A percentile compares a stretch with the other conserved stretches of the same genome.
phyloP scores from a whole-genome alignment of 768 basidiomycete species.

The Rhodosporidiobolus odoratus region DNA sequence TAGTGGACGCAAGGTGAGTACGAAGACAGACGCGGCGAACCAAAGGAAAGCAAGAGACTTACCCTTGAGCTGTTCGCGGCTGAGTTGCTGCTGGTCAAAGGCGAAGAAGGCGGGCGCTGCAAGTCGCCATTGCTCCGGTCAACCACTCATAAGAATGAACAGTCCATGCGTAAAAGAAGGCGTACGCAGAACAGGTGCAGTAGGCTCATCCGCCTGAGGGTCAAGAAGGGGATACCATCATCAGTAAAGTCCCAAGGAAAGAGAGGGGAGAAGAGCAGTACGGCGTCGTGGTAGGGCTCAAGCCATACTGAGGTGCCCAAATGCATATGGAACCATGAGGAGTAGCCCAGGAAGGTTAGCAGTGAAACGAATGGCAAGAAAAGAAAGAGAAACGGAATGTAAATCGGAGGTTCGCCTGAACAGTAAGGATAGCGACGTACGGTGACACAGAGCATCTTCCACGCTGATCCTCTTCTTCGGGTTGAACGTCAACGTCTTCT shows the following conservation, averaged over 20 bases:
- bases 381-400: background rate
- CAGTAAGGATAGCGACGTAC: slow-evolving; percentile 43
- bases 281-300: slow-evolving; percentile 52
- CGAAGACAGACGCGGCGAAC: too few species aligned
- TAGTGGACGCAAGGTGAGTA: background rate
- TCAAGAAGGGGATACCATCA: background rate
- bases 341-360: too few species aligned
- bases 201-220: slow-evolving; percentile 71
- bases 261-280: background rate
- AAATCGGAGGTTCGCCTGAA: background rate
- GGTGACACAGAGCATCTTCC: slow-evolving; percentile 89
- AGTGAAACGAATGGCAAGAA: background rate
- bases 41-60: background rate
- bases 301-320: slow-evolving; percentile 23
- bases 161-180: background rate
- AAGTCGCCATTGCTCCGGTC: background rate
- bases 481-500: slow-evolving; percentile 83
- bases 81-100: slow-evolving; percentile 95
- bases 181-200: slow-evolving; percentile 82
- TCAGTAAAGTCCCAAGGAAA: background rate
- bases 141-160: too few species aligned
- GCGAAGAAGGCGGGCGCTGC: slow-evolving; percentile 80
- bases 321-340: too few species aligned
- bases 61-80: slow-evolving; percentile 82
- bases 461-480: slow-evolving; percentile 94